Base-by-base conservation (phyloP, 148 eudicot genomes). In the Drosera capensis region DNA sequence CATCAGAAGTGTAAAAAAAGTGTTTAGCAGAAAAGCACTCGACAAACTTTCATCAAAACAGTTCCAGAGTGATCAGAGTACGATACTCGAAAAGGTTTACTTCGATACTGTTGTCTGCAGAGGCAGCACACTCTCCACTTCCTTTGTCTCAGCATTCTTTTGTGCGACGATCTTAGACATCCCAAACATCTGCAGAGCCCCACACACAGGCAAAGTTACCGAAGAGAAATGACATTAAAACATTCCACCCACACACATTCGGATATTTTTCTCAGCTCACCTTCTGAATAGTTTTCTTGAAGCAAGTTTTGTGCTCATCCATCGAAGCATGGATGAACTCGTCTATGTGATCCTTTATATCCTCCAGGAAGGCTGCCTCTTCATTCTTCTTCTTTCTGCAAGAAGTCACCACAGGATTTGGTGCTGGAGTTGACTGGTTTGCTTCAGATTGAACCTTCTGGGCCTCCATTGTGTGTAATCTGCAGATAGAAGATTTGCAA, bases 271-370 rank as follows among this genome's bases (percentile, higher is more conserved):
- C 13, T 16, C 9, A 40, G 19, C 46, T 38, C 42, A 82, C 94
- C 90, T 87, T 87, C 46, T 70, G 63, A 40, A 83, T 67, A 15
- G 94, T 82, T 59, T 87, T 87, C 48, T 72, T 71, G 29, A 83
- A 79, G 68, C 96, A 87, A 25, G 77, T 73, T 59, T 72, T 80
- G 66, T 87, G 96, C 59, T 87, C 96, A 37, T 82, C 96, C 83
- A 74, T 71, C 22, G 96, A 87, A 57, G 94, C 86, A 60, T 77
- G 45, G 43, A 79, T 63, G 63, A 87, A 87, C 60, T 87, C 96
- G 49, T 83, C 79, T 37, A 87, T 87, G 57, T 82, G 96, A 43
- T 79, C 94, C 60, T 65, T 87, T 12, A 87, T 67, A 60, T 87
- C 94, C 71, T 87, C 71, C 14, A 79, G 31, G 51, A 87, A 83